A percentile compares a stretch with the other conserved stretches of the same genome.
Evolutionary conservation across 768 basidiomycete genomes (phyloP).

Genomic region (Tylopilus rubrobrunneus): DNA sequence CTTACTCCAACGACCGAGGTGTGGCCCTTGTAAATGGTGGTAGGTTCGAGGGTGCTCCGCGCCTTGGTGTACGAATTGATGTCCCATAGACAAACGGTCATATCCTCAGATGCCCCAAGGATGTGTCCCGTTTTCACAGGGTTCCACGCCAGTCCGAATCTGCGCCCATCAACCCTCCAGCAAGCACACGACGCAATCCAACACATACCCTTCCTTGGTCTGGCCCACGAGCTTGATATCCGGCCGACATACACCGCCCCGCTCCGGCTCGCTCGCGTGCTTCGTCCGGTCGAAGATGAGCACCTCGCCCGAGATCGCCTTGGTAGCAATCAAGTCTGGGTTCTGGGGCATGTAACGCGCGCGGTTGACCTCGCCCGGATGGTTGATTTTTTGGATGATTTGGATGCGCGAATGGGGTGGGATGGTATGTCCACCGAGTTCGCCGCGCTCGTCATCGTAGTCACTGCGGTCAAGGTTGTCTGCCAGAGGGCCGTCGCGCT

Average conservation of each 20-base stretch:
- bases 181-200: not conserved
- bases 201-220: slow-evolving; percentile 80
- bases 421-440: slow-evolving; percentile 89
- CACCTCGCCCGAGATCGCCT: slow-evolving; percentile 87
- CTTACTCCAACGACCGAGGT: slow-evolving; percentile 87
- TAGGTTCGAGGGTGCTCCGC: slow-evolving; percentile 78
- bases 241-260: slow-evolving; percentile 79
- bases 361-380: slow-evolving; percentile 92
- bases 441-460: slow-evolving; percentile 92
- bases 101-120: slow-evolving; percentile 91
- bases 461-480: slow-evolving; percentile 74
- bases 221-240: slow-evolving; percentile 91
- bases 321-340: slow-evolving; percentile 94
- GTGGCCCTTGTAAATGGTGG: slow-evolving; percentile 82
- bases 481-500: slow-evolving; percentile 62
- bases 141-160: slow-evolving; percentile 94
- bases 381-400: slow-evolving; percentile 92
- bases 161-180: slow-evolving; percentile 29
- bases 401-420: slow-evolving; percentile 83
- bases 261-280: slow-evolving; percentile 89
- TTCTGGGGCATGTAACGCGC: slow-evolving; percentile 99
- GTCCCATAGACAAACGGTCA: slow-evolving; percentile 97
- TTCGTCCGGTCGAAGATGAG: slow-evolving; percentile 96
- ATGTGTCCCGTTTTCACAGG: slow-evolving; percentile 78
- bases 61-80: slow-evolving; percentile 82